A percentile compares a stretch with the other conserved stretches of the same genome.
Conservation (phyloP, 192 early-diverging fungal species). For the Chytriomyces confervae region DNA sequence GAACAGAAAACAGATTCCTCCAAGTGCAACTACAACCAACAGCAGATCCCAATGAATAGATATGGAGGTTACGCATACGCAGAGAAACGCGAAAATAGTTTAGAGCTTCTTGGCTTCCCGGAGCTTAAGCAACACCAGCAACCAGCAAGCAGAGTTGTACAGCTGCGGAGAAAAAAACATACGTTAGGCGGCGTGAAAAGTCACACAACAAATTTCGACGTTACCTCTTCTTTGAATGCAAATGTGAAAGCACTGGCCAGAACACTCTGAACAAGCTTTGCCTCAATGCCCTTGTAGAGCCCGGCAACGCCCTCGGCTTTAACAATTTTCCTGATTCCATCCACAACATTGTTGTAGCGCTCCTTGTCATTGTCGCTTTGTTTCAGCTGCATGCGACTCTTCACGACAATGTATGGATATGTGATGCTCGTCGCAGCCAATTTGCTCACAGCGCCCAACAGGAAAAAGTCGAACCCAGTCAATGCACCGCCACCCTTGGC, state of each 20-base stretch:
- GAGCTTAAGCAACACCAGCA: conserved; percentile 51
- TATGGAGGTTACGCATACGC: not conserved
- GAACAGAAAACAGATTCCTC: too few relatives aligned
- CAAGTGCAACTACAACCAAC: not conserved
- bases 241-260: conserved; percentile 96
- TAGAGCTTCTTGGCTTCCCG: conserved; percentile 32
- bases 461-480: conserved; percentile 88
- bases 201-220: not conserved
- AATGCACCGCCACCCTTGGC: conserved; percentile 53
- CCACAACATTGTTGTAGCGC: conserved; percentile 80
- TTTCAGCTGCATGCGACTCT: conserved; percentile 97
- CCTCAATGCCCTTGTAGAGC: conserved; percentile 77
- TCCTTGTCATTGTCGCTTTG: conserved; percentile 74
- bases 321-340: conserved; percentile 93
- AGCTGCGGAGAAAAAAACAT: conserved; percentile 20
- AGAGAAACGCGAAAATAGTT: not conserved
- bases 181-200: not conserved
- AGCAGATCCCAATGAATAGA: not conserved
- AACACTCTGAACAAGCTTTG: conserved; percentile 95
- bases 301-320: conserved; percentile 84
- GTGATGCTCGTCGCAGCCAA: conserved; percentile 93
- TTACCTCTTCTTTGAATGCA: conserved; percentile 73
- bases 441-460: conserved; percentile 95
- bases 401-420: conserved; percentile 98
- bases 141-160: conserved; percentile 45